These are phyloP conservation scores for Corylus avellana DNA, from an alignment of 306 rosid species.

Conservation along the genomic window DNA sequence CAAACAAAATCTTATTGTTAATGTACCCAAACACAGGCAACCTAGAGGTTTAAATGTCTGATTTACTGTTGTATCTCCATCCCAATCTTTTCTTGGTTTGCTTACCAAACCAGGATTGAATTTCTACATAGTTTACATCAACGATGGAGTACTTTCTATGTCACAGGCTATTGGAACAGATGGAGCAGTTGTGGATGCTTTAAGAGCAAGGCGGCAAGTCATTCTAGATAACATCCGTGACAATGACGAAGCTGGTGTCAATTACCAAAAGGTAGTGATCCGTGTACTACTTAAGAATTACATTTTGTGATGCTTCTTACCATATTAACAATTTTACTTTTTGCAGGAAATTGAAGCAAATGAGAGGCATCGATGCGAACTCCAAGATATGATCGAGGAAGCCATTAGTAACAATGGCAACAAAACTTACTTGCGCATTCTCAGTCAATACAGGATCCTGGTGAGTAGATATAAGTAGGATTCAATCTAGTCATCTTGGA, in stretches of 20 bases:
- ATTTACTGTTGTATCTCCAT: neutral
- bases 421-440: conserved; percentile 60
- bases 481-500: neutral
- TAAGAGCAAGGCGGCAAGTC: conserved; percentile 50
- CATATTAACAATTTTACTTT: conserved; percentile 18
- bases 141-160: conserved; percentile 13
- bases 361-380: conserved; percentile 57
- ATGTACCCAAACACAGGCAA: neutral
- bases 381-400: conserved; percentile 62
- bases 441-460: conserved; percentile 65
- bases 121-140: neutral
- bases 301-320: conserved; percentile 1
- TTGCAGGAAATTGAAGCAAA: conserved; percentile 62
- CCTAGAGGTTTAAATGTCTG: neutral
- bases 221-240: conserved; percentile 66
- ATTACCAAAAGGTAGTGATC: conserved; percentile 44
- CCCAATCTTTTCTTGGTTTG: neutral
- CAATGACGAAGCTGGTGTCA: conserved; percentile 63
- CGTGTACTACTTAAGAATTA: neutral
- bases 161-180: conserved; percentile 47
- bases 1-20: neutral
- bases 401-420: conserved; percentile 57
- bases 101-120: neutral
- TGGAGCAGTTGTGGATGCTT: conserved; percentile 46
- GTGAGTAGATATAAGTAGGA: conserved; percentile 32